phyloP scores from a whole-genome alignment of 441 rosid genomes.

The Adansonia madagascariensis region DNA sequence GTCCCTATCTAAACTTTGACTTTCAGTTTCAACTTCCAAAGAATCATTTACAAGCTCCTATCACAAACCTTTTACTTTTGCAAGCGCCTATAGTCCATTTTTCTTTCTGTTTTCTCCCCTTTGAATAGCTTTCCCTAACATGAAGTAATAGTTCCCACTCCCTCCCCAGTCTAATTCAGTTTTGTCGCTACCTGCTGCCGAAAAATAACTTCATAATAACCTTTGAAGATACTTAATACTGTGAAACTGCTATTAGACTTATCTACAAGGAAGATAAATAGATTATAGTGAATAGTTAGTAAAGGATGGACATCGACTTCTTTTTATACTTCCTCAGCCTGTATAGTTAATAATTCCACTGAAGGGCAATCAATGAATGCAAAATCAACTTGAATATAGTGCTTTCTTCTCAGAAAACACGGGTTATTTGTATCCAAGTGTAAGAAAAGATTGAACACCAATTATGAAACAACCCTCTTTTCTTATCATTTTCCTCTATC shows the following conservation, averaged over 20 bases:
- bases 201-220: neutral
- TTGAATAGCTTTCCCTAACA: conserved; percentile 10
- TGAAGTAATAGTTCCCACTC: conserved; percentile 1
- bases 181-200: neutral
- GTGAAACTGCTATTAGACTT: neutral
- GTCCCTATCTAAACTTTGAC: neutral
- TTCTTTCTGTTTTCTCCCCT: conserved; percentile 1
- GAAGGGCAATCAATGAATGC: conserved; percentile 10
- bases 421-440: conserved; percentile 14
- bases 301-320: conserved; percentile 21
- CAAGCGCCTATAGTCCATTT: neutral
- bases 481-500: neutral
- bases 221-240: conserved; percentile 13
- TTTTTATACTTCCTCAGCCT: neutral
- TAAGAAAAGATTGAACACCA: conserved; percentile 23
- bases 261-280: conserved; percentile 3
- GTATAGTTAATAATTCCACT: conserved; percentile 19
- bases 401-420: conserved; percentile 20
- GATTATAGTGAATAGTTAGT: conserved; percentile 15
- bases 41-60: neutral
- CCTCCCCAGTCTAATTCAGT: conserved; percentile 4
- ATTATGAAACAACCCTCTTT: conserved; percentile 20
- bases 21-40: conserved; percentile 20
- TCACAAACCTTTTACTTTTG: neutral
- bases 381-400: conserved; percentile 20